Percentiles rank a stretch among this genome's conserved stretches.
phyloP scores from a whole-genome alignment of 352 stramenopile species.

The Aphanomyces cochlioides region DNA sequence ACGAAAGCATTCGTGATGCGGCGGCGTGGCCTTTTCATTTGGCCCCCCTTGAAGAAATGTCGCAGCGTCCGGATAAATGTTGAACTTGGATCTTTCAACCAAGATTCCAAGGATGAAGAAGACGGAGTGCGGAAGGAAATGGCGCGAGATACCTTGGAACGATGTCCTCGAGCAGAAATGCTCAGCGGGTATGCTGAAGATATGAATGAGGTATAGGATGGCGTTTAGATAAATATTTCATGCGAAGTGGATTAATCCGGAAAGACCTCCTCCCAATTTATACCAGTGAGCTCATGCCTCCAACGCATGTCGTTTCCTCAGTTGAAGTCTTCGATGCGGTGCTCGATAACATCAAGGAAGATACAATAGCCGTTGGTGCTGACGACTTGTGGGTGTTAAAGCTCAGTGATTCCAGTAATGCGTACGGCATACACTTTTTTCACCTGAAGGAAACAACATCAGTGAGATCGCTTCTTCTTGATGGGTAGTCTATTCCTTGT shows the following conservation, averaged over 20 bases:
- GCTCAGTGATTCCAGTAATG: slow-evolving; percentile 36
- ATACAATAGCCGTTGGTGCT: not conserved
- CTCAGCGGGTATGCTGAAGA: slow-evolving; percentile 2
- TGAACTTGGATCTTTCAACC: too few relatives aligned
- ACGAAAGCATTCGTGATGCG: too few relatives aligned
- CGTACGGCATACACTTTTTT: slow-evolving; percentile 33
- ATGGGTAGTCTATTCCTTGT: slow-evolving; percentile 1
- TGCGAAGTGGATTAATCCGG: slow-evolving; percentile 36
- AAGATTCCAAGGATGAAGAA: slow-evolving; percentile 5
- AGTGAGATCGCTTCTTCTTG: not conserved
- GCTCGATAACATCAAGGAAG: not conserved
- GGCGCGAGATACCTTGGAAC: slow-evolving; percentile 21
- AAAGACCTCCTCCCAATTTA: slow-evolving; percentile 36
- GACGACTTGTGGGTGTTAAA: slow-evolving; percentile 32
- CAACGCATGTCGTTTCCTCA: slow-evolving; percentile 5
- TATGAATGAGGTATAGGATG: not conserved
- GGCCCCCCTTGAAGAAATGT: too few relatives aligned
- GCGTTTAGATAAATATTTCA: slow-evolving; percentile 33
- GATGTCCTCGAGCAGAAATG: slow-evolving; percentile 14
- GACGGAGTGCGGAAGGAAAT: slow-evolving; percentile 15
- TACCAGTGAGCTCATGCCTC: slow-evolving; percentile 15
- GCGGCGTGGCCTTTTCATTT: too few relatives aligned
- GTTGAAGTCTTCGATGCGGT: slow-evolving; percentile 12
- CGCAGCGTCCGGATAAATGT: too few relatives aligned
- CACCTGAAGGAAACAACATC: slow-evolving; percentile 1